phyloP scores from a whole-genome alignment of 495 filamentous ascomycete genomes.

The Penicillium soppii region DNA sequence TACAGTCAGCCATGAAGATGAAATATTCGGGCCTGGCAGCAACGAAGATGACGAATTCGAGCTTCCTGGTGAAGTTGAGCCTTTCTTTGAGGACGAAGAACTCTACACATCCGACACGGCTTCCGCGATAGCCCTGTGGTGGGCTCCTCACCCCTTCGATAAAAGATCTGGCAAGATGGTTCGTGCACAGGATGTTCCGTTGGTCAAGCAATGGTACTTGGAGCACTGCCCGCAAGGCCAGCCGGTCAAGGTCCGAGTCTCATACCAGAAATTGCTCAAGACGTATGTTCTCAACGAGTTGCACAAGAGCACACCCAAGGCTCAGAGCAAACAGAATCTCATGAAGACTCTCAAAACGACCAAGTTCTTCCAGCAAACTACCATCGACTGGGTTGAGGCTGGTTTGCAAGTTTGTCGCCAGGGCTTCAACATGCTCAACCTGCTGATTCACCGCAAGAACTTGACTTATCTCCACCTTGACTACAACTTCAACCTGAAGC shows the following conservation, averaged over 20 bases:
- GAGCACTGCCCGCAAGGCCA: constrained; percentile 92
- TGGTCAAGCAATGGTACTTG: constrained; percentile 98
- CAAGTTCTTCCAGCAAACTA: constrained; percentile 99
- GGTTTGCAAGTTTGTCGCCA: constrained; percentile 97
- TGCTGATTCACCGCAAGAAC: constrained; percentile 98
- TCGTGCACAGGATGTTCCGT: constrained; percentile 91
- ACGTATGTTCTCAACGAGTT: constrained; percentile 95
- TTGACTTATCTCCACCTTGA: constrained; percentile 97
- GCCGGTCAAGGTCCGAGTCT: constrained; percentile 97
- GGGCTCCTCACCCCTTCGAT: constrained; percentile 97
- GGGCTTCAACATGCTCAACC: constrained; percentile 98
- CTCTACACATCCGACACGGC: constrained; percentile 88
- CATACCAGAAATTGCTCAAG: constrained; percentile 98
- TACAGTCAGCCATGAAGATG: constrained; percentile 89
- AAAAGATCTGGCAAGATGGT: constrained; percentile 97
- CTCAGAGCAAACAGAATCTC: constrained; percentile 90
- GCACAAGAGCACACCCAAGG: constrained; percentile 91
- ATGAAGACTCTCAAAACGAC: constrained; percentile 88
- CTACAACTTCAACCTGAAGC: constrained; percentile 99
- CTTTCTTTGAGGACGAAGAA: constrained; percentile 88
- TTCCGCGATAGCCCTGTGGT: constrained; percentile 93
- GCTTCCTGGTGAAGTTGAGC: constrained; percentile 75
- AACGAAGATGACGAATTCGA: constrained; percentile 88
- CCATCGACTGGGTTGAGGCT: constrained; percentile 99
- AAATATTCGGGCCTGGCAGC: constrained; percentile 84